Evolutionary conservation across 331 rosid genomes (phyloP), one percentile per base, ranked within the genome.

Genomic region (Stylosanthes scabra): DNA sequence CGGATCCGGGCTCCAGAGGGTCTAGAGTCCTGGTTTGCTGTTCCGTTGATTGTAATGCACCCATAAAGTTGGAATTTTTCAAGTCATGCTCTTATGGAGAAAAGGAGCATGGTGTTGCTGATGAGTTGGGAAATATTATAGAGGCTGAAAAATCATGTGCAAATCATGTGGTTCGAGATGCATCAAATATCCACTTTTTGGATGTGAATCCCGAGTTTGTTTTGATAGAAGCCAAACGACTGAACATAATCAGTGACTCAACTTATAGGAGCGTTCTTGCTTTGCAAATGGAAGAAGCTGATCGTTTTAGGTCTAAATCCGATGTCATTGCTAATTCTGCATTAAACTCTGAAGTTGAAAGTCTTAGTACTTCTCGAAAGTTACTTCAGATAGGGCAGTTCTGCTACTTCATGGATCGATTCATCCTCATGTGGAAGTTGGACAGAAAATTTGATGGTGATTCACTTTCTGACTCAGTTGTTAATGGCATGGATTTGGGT

Each of bases 1-100:
- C 97, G 3, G 90, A 89, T 75, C 97, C 99, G 6, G 90, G 97
- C 68, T 91, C 97, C 50, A 86, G 46, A 73, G 97, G 97, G 72
- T 83, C 83, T 70, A 86, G 86, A 82, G 80, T 78, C 74, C 55
- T 95, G 77, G 93, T 90, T 60, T 92, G 91, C 66, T 83, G 87
- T 83, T 90, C 97, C 6, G 89, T 88, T 54, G 83, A 83, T 63
- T 77, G 78, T 75, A 86, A 88, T 63, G 75, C 87, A 62, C 97
- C 99, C 60, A 81, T 72, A 63, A 74, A 76, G 42, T 72, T 59
- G 74, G 93, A 89, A 68, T 25, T 72, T 66, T 82, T 84, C 12
- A 41, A 46, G 78, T 63, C 68, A 11, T 60, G 45, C 75, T 64
- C 85, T 60, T 63, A 61, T 49, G 11, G 57, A 67, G 73, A 80